A percentile compares a stretch with the other conserved stretches of the same genome.
phyloP scores from a whole-genome alignment of 768 basidiomycete species.

The Daedaleopsis sinensis region DNA sequence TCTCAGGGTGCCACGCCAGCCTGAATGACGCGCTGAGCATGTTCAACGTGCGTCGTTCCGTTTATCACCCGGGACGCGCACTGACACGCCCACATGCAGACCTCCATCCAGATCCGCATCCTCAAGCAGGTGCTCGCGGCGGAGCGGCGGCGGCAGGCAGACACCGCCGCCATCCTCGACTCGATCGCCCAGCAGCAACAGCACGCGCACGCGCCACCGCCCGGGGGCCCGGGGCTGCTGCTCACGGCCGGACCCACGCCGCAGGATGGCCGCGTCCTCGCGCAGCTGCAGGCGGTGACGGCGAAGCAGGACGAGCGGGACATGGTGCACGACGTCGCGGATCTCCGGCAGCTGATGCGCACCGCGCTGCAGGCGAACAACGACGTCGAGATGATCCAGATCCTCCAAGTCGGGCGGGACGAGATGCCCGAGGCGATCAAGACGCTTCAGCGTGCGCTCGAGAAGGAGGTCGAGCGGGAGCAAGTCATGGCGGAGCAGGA shows the following conservation, averaged over 20 bases:
- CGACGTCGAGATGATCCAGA: constrained; percentile 65
- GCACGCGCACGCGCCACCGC: constrained; percentile 7
- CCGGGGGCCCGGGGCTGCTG: constrained; percentile 7
- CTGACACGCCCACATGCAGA: constrained; percentile 28
- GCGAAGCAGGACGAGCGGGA: constrained; percentile 50
- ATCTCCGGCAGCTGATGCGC: constrained; percentile 62
- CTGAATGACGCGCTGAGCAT: constrained; percentile 58
- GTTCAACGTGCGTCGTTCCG: constrained; percentile 46
- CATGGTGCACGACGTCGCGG: constrained; percentile 51
- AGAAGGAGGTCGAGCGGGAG: constrained; percentile 42
- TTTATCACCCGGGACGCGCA: too few species aligned
- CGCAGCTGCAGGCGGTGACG: constrained; percentile 29
- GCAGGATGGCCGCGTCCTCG: constrained; percentile 4
- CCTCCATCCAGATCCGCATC: constrained; percentile 54
- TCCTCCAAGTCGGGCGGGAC: constrained; percentile 61
- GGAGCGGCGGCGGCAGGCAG: constrained; percentile 38
- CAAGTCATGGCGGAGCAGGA: constrained; percentile 4
- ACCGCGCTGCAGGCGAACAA: constrained; percentile 56
- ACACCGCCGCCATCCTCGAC: constrained; percentile 41
- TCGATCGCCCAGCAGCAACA: constrained; percentile 29
- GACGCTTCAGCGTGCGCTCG: constrained; percentile 71
- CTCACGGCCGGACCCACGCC: constrained; percentile 12
- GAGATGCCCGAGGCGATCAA: constrained; percentile 85
- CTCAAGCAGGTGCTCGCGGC: constrained; percentile 45
- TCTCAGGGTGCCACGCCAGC: constrained; percentile 52